Conservation (phyloP, 2,329 filamentous ascomycete genomes). For the Diaporthe amygdali region DNA sequence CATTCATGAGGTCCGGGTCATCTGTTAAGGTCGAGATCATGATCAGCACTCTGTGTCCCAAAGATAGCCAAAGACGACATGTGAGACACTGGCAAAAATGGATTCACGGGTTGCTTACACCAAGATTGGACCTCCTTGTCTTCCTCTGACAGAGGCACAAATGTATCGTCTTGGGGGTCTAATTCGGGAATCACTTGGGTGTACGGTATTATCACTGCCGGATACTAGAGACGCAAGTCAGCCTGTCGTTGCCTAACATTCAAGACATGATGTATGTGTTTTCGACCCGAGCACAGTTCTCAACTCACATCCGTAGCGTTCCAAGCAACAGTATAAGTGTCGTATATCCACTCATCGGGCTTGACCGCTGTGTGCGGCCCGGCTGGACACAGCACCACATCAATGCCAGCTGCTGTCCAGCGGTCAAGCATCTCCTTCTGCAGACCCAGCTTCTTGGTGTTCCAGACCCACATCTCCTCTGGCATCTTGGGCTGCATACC, state of each 20-base stretch:
- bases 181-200: conserved; percentile 34
- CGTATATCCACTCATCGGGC: conserved; percentile 39
- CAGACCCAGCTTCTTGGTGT: conserved; percentile 36
- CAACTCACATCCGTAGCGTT: conserved; percentile 39
- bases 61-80: too few species aligned
- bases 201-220: conserved; percentile 38
- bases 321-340: conserved; percentile 40
- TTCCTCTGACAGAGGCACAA: conserved; percentile 31
- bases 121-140: conserved; percentile 35
- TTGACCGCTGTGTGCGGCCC: conserved; percentile 38
- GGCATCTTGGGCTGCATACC: conserved; percentile 36
- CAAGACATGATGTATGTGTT: too few species aligned
- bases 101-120: too few species aligned
- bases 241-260: neutral
- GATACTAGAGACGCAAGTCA: conserved; percentile 32
- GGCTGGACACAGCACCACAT: conserved; percentile 35
- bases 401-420: conserved; percentile 38
- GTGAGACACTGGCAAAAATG: too few species aligned
- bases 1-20: conserved; percentile 39
- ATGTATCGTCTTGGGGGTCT: conserved; percentile 33
- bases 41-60: too few species aligned
- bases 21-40: too few species aligned
- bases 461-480: conserved; percentile 40
- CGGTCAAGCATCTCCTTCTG: conserved; percentile 42
- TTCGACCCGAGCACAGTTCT: neutral